Base-by-base conservation (phyloP, 306 rosid genomes). In the Acacia confusa region DNA sequence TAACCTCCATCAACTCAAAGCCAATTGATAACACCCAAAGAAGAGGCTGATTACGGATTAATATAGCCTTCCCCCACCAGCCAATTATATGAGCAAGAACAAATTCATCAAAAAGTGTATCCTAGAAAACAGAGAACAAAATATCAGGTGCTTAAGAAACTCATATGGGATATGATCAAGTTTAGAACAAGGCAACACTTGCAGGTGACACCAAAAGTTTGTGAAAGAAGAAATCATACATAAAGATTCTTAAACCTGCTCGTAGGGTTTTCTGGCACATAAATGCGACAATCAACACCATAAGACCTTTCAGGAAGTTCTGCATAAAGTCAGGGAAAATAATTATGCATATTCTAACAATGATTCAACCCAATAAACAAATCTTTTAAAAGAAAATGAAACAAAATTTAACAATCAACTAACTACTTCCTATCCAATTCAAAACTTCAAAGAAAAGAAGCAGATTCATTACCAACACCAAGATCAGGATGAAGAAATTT, bases 251-350 rank as follows among this genome's bases (percentile, higher is more conserved):
- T 89, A 88, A 91, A 96, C 91, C 97, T 93, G 97, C 92, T 91
- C 67, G 90, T 84, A 75, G 97, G 92, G 86, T 96, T 88, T 63
- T 93, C 99, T 43, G 98, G 94, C 38, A 93, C 70, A 88, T 93
- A 96, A 79, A 96, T 85, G 70, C 99, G 99, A 78, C 99, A 96
- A 85, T 96, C 99, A 52, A 97, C 86, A 44, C 99, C 99, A 76
- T 96, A 96, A 16, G 99, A 96, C 86, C 94, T 91, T 86, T 96
- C 99, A 2, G 99, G 99, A 82, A 96, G 98, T 80, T 96, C 99
- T 96, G 94, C 77, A 70, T 20, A 72, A 70, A 83, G 68, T 76
- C 63, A 85, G 7, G 66, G 75, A 86, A 41, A 75, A 76, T 25
- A 75, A 60, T 81, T 74, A 79, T 53, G 71, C 36, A 30, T 43